Evolutionary conservation across 352 stramenopile species (phyloP).

Genomic region (Salisapilia sapeloensis): DNA sequence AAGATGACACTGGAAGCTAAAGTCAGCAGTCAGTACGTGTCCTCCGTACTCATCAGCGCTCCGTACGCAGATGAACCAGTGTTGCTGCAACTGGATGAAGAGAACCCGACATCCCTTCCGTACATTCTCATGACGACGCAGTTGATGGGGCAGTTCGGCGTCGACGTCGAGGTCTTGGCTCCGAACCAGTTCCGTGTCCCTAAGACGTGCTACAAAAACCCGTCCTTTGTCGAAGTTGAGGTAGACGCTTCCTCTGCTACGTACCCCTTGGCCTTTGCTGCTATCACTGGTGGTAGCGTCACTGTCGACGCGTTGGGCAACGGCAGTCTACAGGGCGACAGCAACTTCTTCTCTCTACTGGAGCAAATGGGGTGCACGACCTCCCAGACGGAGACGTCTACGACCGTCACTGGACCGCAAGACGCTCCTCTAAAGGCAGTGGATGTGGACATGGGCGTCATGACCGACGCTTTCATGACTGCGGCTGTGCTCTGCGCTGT

Average conservation of each 20-base stretch:
- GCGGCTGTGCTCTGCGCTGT: constrained; percentile 90
- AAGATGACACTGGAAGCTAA: constrained; percentile 84
- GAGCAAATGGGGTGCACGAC: constrained; percentile 63
- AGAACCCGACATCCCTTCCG: constrained; percentile 92
- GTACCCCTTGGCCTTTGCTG: constrained; percentile 93
- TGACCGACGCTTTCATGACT: constrained; percentile 98
- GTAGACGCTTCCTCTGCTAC: constrained; percentile 93
- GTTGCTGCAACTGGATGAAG: constrained; percentile 86
- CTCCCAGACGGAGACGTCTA: constrained; percentile 35
- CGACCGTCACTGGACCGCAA: constrained; percentile 49
- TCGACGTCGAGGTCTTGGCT: constrained; percentile 81
- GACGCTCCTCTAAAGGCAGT: constrained; percentile 65
- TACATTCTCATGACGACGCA: constrained; percentile 91
- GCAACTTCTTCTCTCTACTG: constrained; percentile 85
- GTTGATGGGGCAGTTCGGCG: constrained; percentile 95
- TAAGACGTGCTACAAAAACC: constrained; percentile 56
- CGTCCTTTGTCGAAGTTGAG: constrained; percentile 68
- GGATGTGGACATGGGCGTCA: constrained; percentile 94
- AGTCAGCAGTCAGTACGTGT: constrained; percentile 92
- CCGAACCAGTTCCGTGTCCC: constrained; percentile 61
- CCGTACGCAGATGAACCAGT: constrained; percentile 71
- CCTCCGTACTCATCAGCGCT: constrained; percentile 90
- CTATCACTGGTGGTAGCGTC: constrained; percentile 90
- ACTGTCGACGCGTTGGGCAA: constrained; percentile 89
- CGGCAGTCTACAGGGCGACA: constrained; percentile 90